These are phyloP conservation scores for Talaromyces sp. DNA, from an alignment of 2,329 filamentous ascomycete genomes.

Conservation along the genomic window DNA sequence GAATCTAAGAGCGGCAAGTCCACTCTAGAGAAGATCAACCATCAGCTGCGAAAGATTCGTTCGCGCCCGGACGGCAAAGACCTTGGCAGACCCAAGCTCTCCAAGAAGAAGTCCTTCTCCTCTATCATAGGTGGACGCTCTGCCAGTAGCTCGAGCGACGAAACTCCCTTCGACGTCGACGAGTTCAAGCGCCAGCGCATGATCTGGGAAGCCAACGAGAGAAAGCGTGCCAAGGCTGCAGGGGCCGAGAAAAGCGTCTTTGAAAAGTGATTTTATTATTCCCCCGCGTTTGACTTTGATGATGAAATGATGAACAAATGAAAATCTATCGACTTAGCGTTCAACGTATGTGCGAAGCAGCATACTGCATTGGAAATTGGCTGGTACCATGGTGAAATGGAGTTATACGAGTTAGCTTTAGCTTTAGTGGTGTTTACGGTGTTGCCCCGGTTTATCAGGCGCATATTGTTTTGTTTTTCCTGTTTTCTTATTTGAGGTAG, in stretches of 20 bases:
- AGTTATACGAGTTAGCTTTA: neutral
- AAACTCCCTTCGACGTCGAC: constrained; percentile 43
- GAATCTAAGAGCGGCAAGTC: constrained; percentile 16
- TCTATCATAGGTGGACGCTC: constrained; percentile 43
- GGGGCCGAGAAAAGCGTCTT: neutral
- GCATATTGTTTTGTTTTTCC: neutral
- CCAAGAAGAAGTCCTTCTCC: constrained; percentile 49
- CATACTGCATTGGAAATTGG: constrained; percentile 5
- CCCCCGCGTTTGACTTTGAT: neutral
- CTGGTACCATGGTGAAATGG: constrained; percentile 1
- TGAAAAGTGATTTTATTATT: neutral
- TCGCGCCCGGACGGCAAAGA: constrained; percentile 13
- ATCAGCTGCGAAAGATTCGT: constrained; percentile 48
- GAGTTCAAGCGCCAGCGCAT: constrained; percentile 43
- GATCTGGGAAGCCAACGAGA: constrained; percentile 39
- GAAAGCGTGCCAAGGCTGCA: constrained; percentile 16
- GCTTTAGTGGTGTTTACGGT: neutral
- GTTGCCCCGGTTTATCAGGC: neutral
- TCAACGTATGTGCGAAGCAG: neutral
- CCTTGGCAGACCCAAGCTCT: constrained; percentile 20
- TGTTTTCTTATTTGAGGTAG: neutral
- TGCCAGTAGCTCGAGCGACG: constrained; percentile 26
- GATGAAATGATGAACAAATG: neutral
- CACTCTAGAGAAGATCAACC: constrained; percentile 52
- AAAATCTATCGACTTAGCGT: constrained; percentile 1